Evolutionary conservation across 2,329 filamentous ascomycete genomes (phyloP), one percentile per base, ranked within the genome.

Genomic region (Botryotinia convoluta): DNA sequence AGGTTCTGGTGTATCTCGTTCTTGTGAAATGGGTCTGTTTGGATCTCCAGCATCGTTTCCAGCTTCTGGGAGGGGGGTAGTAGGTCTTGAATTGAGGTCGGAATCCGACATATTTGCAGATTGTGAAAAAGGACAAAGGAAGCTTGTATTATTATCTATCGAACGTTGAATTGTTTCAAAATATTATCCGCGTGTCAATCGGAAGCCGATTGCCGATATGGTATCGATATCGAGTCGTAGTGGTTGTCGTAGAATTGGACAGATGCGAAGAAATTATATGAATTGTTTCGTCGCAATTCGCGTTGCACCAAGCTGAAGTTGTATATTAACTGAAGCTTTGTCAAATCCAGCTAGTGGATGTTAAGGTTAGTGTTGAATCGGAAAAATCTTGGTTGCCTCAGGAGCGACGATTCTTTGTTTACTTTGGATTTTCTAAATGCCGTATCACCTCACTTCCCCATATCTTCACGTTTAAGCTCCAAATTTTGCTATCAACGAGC

Each of bases 51-150:
- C 42, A 70, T 76, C 77, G 69, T 76, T 69, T n/a, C 73, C 74
- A 65, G 73, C 74, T 72, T 77, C 76, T 74, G 73, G 75, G 48
- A 76, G 64, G 16, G 78, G 78, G 63, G 78, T 75, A n/a, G 61
- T 62, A 48, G 75, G 75, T 65, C 74, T 71, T 44, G 77, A 77
- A 64, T 74, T 74, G 18, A 70, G 42, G 22, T 79, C 78, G 63
- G 76, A 77, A 63, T 80, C 79, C 35, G 79, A 80, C 79, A 80
- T 80, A 44, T 71, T 51, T 76, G 59, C 44, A 59, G 45, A 61
- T 29, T 54, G 54, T 60, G 63, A 73, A 63, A 54, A 37, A 51
- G 54, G 39, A 64, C 45, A 63, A 57, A 62, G 63, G 67, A 65
- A 59, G 59, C 64, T 54, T 44, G 22, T 61, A 9, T 39, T 64